Base-by-base conservation (phyloP, 345 rosid genomes). In the Streptanthus diversifolius region DNA sequence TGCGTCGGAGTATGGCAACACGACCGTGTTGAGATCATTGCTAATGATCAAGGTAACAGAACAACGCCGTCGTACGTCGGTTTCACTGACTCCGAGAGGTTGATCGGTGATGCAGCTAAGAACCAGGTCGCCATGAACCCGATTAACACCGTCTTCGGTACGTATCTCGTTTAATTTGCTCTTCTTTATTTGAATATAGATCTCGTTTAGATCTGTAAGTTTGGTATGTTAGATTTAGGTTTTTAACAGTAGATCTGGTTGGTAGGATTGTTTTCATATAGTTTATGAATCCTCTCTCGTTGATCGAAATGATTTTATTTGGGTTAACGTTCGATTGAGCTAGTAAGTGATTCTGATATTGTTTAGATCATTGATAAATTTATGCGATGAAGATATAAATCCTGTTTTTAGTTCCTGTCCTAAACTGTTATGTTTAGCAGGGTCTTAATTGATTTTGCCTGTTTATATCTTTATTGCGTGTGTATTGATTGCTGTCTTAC, bases 91-190 rank as follows among this genome's bases (percentile, higher is more conserved):
- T 68, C 89, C 25, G 90, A 88, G 83, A 82, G 93, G 70, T 77
- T 88, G 82, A 86, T 86, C 15, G 93, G 90, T 8, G 93, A 86
- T 79, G 92, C 92, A 0, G 92, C 92, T 7, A 88, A 88, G 87
- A 88, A 88, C 30, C 93, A 88, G 84, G 93, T 88, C 64, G 90
- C 90, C 76, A 88, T 86, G 90, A 87, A 87, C 80, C 92, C 92
- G 0, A 5, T 80, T 5, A 88, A 88, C 83, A 86, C 93, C 52
- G 93, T 86, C 21, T 88, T 84, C 30, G 90, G 89, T 88, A 80
- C 76, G 85, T 39, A 15, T 63, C 35, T 80, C 48, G 1, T 0
- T 54, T 41, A 15, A 24, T 6, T 3, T 21, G 1, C 3, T 32
- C 3, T 58, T 4, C 1, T 0, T 5, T 17, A 14, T 4, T 35